These are phyloP conservation scores for Neospermospora avenae DNA, from an alignment of 2,329 filamentous ascomycete genomes.

Conservation along the genomic window DNA sequence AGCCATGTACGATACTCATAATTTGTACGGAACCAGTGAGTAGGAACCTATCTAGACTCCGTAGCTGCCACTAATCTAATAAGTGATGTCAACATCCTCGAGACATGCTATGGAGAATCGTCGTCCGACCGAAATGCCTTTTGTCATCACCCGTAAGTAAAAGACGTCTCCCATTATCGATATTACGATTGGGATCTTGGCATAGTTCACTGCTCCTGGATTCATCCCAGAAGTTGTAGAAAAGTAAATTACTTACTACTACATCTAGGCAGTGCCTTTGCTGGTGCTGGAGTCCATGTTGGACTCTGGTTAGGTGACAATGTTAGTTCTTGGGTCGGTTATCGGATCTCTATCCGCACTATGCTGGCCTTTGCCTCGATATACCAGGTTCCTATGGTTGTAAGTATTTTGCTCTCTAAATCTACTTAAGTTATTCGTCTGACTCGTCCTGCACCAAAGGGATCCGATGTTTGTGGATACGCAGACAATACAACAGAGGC, in stretches of 20 bases:
- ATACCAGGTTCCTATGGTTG: conserved; percentile 65
- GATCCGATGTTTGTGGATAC: conserved; percentile 76
- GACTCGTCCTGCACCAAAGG: conserved; percentile 30
- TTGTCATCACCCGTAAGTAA: conserved; percentile 63
- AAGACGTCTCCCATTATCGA: too few relatives aligned
- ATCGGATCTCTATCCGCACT: conserved; percentile 55
- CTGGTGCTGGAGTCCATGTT: conserved; percentile 61
- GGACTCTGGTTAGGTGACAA: conserved; percentile 61
- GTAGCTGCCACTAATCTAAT: background rate
- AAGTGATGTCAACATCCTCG: conserved; percentile 49
- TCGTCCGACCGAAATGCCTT: conserved; percentile 59
- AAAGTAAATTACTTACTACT: too few relatives aligned
- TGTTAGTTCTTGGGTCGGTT: conserved; percentile 54
- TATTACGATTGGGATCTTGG: too few relatives aligned
- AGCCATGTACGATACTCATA: conserved; percentile 72
- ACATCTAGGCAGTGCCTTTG: conserved; percentile 56
- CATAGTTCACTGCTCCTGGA: too few relatives aligned
- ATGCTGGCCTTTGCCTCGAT: conserved; percentile 60
- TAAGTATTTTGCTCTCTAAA: background rate
- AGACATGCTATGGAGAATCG: conserved; percentile 63
- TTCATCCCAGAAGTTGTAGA: too few relatives aligned
- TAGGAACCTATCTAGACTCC: background rate
- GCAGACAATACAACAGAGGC: conserved; percentile 62
- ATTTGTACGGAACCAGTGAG: conserved; percentile 62
- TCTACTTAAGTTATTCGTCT: background rate